Evolutionary conservation across 1,139 yeast genomes (phyloP).

Genomic region (Pichia sp.): DNA sequence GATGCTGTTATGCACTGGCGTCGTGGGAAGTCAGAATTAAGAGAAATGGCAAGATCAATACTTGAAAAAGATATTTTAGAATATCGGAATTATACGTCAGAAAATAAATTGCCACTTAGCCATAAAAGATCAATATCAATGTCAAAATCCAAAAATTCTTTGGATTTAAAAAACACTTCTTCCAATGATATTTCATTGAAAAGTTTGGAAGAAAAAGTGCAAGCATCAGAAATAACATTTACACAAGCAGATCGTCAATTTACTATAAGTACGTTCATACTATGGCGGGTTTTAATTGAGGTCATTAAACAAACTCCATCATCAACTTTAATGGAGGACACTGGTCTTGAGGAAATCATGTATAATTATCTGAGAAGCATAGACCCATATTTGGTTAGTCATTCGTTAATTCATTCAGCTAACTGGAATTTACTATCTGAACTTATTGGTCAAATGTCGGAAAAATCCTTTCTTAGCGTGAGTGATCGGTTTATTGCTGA

Average conservation of each 20-base stretch:
- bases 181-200: conserved; percentile 11
- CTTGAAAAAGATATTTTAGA: conserved; percentile 39
- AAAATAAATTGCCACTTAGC: background rate
- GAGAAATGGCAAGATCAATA: conserved; percentile 65
- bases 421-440: conserved; percentile 94
- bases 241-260: conserved; percentile 84
- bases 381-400: conserved; percentile 63
- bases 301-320: conserved; percentile 83
- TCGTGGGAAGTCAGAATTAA: conserved; percentile 81
- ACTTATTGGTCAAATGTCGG: conserved; percentile 85
- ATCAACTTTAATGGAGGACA: conserved; percentile 67
- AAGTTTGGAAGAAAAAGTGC: conserved; percentile 38
- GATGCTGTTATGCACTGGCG: conserved; percentile 99
- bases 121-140: conserved; percentile 18
- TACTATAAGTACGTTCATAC: conserved; percentile 75
- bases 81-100: conserved; percentile 22
- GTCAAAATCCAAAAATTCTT: conserved; percentile 18
- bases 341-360: conserved; percentile 87
- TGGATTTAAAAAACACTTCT: conserved; percentile 7
- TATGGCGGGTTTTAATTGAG: conserved; percentile 91
- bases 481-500: conserved; percentile 93
- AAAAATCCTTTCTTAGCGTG: conserved; percentile 73
- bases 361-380: conserved; percentile 85
- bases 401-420: conserved; percentile 74
- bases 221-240: conserved; percentile 61